These are phyloP conservation scores for Agaricus subrufescens DNA, from an alignment of 768 basidiomycete genomes.

Conservation along the genomic window DNA sequence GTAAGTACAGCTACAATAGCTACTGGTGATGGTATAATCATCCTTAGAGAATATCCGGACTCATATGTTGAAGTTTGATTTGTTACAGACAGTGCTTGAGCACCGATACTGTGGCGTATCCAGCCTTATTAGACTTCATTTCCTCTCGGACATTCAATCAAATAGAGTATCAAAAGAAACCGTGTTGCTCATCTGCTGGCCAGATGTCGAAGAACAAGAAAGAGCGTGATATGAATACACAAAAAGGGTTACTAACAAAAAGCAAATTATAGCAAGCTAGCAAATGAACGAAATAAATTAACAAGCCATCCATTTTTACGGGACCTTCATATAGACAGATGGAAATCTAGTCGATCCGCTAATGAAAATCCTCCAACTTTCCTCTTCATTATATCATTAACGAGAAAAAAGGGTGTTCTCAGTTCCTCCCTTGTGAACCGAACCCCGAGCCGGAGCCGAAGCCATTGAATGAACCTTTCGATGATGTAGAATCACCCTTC, in stretches of 20 bases:
- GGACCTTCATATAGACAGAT: neutral
- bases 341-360: neutral
- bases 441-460: neutral
- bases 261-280: neutral
- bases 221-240: neutral
- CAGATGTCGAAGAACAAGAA: neutral
- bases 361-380: neutral
- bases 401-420: neutral
- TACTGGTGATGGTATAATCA: no score
- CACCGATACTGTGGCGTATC: no score
- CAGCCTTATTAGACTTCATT: neutral
- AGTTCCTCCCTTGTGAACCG: neutral
- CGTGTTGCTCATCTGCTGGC: neutral
- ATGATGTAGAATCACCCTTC: neutral
- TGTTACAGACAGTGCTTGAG: no score
- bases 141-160: neutral
- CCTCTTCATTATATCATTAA: neutral
- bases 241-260: constrained; percentile 1
- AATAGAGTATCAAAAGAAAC: neutral
- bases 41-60: no score
- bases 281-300: neutral
- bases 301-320: neutral
- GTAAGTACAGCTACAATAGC: no score
- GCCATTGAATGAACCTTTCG: neutral
- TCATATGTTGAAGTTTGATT: no score